Percentiles rank a stretch among this genome's conserved stretches.
Evolutionary conservation across 768 basidiomycete genomes (phyloP).

Genomic region (Cystobasidium tubakii): DNA sequence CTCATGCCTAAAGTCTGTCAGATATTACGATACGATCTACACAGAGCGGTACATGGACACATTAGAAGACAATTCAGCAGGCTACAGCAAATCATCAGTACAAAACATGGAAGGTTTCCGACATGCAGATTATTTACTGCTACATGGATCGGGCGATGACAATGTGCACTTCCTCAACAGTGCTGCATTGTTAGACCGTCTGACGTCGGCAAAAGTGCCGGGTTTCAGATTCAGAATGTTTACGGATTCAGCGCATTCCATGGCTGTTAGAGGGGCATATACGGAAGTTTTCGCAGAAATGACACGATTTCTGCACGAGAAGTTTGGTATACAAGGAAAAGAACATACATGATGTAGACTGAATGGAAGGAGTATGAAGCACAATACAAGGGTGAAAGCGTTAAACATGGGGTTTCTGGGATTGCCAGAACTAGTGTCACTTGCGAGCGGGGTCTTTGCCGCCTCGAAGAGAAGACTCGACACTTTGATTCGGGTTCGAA

Average conservation of each 20-base stretch:
- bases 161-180: slow-evolving; percentile 93
- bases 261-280: slow-evolving; percentile 66
- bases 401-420: too few species aligned
- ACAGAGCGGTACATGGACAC: slow-evolving; percentile 96
- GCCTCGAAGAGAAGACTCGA: too few species aligned
- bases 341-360: not conserved
- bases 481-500: too few species aligned
- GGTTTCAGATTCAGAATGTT: slow-evolving; percentile 81
- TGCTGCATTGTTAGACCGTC: slow-evolving; percentile 85
- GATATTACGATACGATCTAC: slow-evolving; percentile 69
- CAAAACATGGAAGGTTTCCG: slow-evolving; percentile 81
- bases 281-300: slow-evolving; percentile 82
- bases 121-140: slow-evolving; percentile 71
- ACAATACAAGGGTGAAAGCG: too few species aligned
- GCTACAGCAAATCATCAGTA: slow-evolving; percentile 85
- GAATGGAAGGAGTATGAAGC: too few species aligned
- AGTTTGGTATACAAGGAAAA: slow-evolving; percentile 64
- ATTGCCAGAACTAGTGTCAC: too few species aligned
- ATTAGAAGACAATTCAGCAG: slow-evolving; percentile 67
- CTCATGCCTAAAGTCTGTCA: not conserved
- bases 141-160: slow-evolving; percentile 91
- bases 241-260: slow-evolving; percentile 89
- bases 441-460: too few species aligned
- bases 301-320: slow-evolving; percentile 75
- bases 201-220: slow-evolving; percentile 70